Evolutionary conservation across 164 flowering plant species (phyloP), one percentile per base, ranked within the genome.

Genomic region (Dillenia suffruticosa): DNA sequence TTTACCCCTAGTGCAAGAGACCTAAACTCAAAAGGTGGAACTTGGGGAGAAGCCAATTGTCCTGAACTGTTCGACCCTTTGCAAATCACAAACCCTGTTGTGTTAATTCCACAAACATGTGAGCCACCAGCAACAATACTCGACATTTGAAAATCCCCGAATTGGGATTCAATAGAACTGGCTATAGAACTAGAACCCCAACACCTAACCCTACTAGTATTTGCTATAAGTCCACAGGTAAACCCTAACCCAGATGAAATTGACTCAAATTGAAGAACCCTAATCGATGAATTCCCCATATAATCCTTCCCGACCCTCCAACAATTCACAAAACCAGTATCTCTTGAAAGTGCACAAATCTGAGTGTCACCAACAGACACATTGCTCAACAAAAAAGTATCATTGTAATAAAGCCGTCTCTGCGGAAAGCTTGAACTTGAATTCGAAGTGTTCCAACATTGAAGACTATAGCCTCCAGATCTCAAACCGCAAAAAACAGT

Each of bases 401-500:
- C 54, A 64, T 63, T 74, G 56, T 10, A 50, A 65, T 86, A 90
- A 17, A 93, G 14, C 51, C 92, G 57, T 56, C 73, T 81, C 1
- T 74, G 58, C 22, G 2, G 17, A 46, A 70, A 76, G 5, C 16
- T 32, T 0, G 63, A 44, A 26, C 32, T 63, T 44, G 66, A 1
- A 4, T 26, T 14, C 26, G n/a, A 49, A 19, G 68, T 47, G 70
- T 84, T 67, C 97, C 97, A 95, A 65, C 96, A 95, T 51, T 84
- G 65, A 19, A 95, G 63, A 53, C 70, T 70, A 63, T 51, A 58
- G 0, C 96, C 94, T 10, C 89, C 96, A 53, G 88, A 74, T 22
- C 84, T 70, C 50, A 89, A 63, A 16, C 87, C 99, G 75, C 97
- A 89, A 76, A 95, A 72, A 74, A 71, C 70, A 63, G 68, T 57